Evolutionary conservation across 2,329 filamentous ascomycete species (phyloP).

Genomic region (Clonostachys chloroleuca): DNA sequence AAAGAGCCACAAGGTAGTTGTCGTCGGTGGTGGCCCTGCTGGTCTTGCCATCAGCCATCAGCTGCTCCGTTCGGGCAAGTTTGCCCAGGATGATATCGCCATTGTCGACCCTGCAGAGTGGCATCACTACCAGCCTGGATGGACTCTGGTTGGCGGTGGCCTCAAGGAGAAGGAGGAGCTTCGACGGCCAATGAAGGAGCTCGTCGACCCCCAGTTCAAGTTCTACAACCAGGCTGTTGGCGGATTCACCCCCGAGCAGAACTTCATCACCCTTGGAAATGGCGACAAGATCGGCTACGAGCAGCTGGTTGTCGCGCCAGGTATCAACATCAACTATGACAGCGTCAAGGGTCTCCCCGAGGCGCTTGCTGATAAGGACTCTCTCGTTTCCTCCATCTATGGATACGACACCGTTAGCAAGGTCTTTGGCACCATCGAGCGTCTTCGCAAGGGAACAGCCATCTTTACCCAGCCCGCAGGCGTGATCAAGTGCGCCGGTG

Average conservation of each 20-base stretch:
- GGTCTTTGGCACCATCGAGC: conserved; percentile 40
- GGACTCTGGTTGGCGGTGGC: conserved; percentile 64
- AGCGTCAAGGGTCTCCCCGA: conserved; percentile 52
- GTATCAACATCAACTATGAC: conserved; percentile 44
- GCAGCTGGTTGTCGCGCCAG: conserved; percentile 59
- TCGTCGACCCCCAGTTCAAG: conserved; percentile 55
- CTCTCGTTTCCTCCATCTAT: conserved; percentile 52
- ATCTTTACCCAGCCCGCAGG: conserved; percentile 57
- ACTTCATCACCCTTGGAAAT: conserved; percentile 47
- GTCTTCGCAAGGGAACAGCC: conserved; percentile 42
- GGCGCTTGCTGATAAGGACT: conserved; percentile 40
- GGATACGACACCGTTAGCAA: conserved; percentile 51
- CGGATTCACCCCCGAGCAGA: conserved; percentile 49
- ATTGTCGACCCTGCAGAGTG: conserved; percentile 57
- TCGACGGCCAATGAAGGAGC: conserved; percentile 37
- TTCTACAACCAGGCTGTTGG: conserved; percentile 51
- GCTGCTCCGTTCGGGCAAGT: conserved; percentile 54
- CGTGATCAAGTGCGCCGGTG: conserved; percentile 55
- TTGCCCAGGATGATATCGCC: conserved; percentile 55
- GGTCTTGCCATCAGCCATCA: conserved; percentile 64
- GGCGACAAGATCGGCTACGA: conserved; percentile 56
- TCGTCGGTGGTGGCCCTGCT: conserved; percentile 63
- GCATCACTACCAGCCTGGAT: conserved; percentile 67
- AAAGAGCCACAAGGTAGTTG: conserved; percentile 53
- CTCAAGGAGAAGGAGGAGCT: conserved; percentile 59